Evolutionary conservation across 2,329 filamentous ascomycete genomes (phyloP), one percentile per base, ranked within the genome.

Genomic region (Colletotrichum sojae): DNA sequence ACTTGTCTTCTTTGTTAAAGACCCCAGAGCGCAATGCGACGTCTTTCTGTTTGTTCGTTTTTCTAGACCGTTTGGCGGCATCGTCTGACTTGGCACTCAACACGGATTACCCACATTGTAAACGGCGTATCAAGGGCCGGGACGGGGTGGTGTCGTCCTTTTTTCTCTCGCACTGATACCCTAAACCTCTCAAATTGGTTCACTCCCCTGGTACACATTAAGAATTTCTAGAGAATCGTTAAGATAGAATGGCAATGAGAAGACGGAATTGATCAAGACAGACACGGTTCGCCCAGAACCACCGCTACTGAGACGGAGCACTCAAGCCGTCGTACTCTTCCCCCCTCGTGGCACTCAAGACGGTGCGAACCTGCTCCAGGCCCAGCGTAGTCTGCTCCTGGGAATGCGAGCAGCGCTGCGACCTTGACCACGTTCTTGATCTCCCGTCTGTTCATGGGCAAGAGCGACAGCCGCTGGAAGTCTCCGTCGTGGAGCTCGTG

Each of bases 361-460:
- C 40, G 13, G 40, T 43, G 16, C 40, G 40, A 15, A 43, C n/a
- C 40, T 43, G 40, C 12, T 16, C 40, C 13, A 43, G 13, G 40
- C 40, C 40, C 40, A 43, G 16, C 13, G 40, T n/a, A 5, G 40
- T 43, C 40, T 43, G 40, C 15, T 43, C 40, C 16, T 43, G 40
- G 13, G 40, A 43, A 43, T 5, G 40, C 40, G 13, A 43, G 40
- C 15, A 43, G 40, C 40, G 40, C 6, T 15, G 40, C 49, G 15
- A 27, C 25, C 49, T 52, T 52, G 20, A 52, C 20, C 5, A 52
- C 49, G n/a, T 75, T 76, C 6, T 74, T 58, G n/a, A 75, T 76
- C 40, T 75, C 73, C 13, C 73, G 46, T 1, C 75, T 73, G 20
- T 75, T 75, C 71, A 66, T 67, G 48, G 70, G 43, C 18, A 73